phyloP scores from a whole-genome alignment of 768 basidiomycete genomes.

The Macrocybe gigantea region DNA sequence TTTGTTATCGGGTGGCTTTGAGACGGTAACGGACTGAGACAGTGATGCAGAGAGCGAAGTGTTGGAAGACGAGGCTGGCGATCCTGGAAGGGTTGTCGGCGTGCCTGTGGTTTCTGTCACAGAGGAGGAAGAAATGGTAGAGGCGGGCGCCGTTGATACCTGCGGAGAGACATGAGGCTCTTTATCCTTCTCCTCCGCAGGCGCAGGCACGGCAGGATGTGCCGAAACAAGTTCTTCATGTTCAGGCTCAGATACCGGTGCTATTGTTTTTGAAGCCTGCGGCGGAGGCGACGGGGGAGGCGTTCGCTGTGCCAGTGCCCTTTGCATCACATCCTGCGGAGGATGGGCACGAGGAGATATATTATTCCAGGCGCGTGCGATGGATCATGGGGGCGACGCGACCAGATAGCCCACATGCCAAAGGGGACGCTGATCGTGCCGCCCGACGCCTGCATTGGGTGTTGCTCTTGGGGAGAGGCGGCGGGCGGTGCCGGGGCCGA shows the following conservation, averaged over 20 bases:
- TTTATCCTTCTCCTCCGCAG: too few relatives aligned
- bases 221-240: not conserved
- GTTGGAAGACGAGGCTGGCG: slow-evolving; percentile 48
- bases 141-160: slow-evolving; percentile 15
- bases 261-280: slow-evolving; percentile 9
- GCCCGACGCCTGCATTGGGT: not conserved
- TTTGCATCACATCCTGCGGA: slow-evolving; percentile 49
- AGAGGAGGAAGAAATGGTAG: slow-evolving; percentile 38
- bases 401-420: slow-evolving; percentile 62
- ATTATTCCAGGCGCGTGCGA: slow-evolving; percentile 63
- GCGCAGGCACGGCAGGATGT: too few relatives aligned
- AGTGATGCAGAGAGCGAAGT: slow-evolving; percentile 39
- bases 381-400: slow-evolving; percentile 63
- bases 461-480: slow-evolving; percentile 1
- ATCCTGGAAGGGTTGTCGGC: slow-evolving; percentile 45
- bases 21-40: slow-evolving; percentile 21
- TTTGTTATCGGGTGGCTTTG: slow-evolving; percentile 20
- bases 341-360: slow-evolving; percentile 62
- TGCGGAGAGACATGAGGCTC: not conserved
- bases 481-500: not conserved
- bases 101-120: slow-evolving; percentile 46
- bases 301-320: slow-evolving; percentile 46
- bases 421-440: not conserved
- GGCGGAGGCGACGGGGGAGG: slow-evolving; percentile 39
- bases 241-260: not conserved